Evolutionary conservation across 2,329 filamentous ascomycete species (phyloP).

Genomic region (Pseudogymnoascus sp.): DNA sequence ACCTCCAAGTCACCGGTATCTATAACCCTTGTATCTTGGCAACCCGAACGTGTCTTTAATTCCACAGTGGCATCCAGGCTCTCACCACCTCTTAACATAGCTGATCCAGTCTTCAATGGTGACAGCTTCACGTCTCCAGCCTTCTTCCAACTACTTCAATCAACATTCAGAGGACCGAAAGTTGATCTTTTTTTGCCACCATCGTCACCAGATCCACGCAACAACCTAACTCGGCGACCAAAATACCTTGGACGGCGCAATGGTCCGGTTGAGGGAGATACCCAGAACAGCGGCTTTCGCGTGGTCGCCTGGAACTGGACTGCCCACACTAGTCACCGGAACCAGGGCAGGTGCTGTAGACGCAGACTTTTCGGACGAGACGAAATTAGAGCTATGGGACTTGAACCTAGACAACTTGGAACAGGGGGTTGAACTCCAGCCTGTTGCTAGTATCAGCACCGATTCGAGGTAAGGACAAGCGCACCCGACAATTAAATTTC

Average conservation of each 20-base stretch:
- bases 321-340: slow-evolving; percentile 82
- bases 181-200: background rate
- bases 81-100: background rate
- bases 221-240: slow-evolving; percentile 3
- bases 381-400: slow-evolving; percentile 94
- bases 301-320: slow-evolving; percentile 77
- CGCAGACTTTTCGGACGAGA: slow-evolving; percentile 96
- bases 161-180: background rate
- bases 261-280: slow-evolving; percentile 96
- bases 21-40: slow-evolving; percentile 4
- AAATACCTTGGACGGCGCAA: slow-evolving; percentile 34
- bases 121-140: background rate
- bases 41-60: slow-evolving; percentile 10
- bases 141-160: background rate
- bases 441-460: slow-evolving; percentile 72
- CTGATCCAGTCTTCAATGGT: slow-evolving; percentile 2
- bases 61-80: background rate
- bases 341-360: slow-evolving; percentile 92
- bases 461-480: slow-evolving; percentile 67
- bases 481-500: background rate
- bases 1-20: background rate
- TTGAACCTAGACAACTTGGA: slow-evolving; percentile 70
- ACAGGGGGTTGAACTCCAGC: slow-evolving; percentile 75
- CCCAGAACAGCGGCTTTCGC: slow-evolving; percentile 94
- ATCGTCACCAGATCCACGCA: background rate